Percentiles rank a stretch among this genome's conserved stretches.
Conservation (phyloP, 1,139 yeast species). For the Yarrowia galli region DNA sequence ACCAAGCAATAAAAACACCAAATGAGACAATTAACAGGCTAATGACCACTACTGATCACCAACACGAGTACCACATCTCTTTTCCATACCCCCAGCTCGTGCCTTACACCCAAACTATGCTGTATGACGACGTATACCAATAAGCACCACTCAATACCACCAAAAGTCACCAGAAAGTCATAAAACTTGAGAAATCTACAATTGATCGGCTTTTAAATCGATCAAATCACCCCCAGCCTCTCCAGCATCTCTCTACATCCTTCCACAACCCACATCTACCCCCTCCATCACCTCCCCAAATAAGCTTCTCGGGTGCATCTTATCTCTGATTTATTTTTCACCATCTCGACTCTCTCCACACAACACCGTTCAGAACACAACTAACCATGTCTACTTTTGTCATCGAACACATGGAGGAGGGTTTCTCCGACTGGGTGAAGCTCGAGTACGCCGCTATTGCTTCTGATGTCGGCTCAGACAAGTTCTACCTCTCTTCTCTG, state of each 20-base stretch:
- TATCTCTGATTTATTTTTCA: constrained; percentile 6
- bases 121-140: too few relatives aligned
- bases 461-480: constrained; percentile 78
- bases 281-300: not conserved
- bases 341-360: not conserved
- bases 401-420: constrained; percentile 97
- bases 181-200: not conserved
- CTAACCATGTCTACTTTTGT: constrained; percentile 50
- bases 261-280: too few relatives aligned
- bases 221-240: not conserved
- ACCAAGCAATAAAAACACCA: too few relatives aligned
- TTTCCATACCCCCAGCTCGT: too few relatives aligned
- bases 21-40: too few relatives aligned
- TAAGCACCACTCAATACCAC: too few relatives aligned
- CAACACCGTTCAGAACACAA: not conserved
- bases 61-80: too few relatives aligned
- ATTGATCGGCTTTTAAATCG: not conserved
- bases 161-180: not conserved
- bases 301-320: constrained; percentile 3
- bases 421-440: constrained; percentile 94
- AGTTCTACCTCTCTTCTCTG: constrained; percentile 78
- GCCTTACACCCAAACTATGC: too few relatives aligned
- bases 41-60: too few relatives aligned
- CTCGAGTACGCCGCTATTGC: constrained; percentile 86
- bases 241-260: too few relatives aligned